Evolutionary conservation across 2,329 filamentous ascomycete species (phyloP).

Genomic region (Stagonosporopsis rhizophila): DNA sequence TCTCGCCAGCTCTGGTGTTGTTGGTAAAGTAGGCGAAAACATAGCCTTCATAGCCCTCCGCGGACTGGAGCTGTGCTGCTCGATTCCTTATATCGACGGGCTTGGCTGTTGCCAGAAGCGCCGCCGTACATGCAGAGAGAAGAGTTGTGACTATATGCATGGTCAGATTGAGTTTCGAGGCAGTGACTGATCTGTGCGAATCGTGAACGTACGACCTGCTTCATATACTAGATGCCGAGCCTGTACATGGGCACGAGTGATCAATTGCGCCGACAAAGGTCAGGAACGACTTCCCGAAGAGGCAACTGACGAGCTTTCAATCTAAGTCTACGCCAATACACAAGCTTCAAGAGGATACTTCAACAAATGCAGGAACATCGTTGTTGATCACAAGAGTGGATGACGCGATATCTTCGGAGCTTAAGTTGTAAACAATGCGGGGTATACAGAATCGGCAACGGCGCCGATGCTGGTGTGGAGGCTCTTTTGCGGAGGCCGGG

Average conservation of each 20-base stretch:
- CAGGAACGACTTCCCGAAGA: constrained; percentile 10
- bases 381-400: constrained; percentile 5
- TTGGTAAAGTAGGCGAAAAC: constrained; percentile 62
- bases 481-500: constrained; percentile 4
- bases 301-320: constrained; percentile 7
- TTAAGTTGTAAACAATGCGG: constrained; percentile 1
- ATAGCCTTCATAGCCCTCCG: constrained; percentile 60
- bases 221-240: constrained; percentile 11
- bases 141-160: constrained; percentile 12
- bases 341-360: background rate
- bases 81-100: constrained; percentile 35
- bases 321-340: constrained; percentile 4
- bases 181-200: background rate
- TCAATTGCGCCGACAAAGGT: background rate
- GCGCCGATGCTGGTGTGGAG: constrained; percentile 8
- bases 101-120: constrained; percentile 3
- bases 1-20: constrained; percentile 55
- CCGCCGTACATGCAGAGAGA: constrained; percentile 7
- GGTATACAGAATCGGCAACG: constrained; percentile 11
- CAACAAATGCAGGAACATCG: background rate
- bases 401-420: constrained; percentile 6
- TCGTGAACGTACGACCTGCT: background rate
- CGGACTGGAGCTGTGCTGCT: constrained; percentile 42
- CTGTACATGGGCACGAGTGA: background rate
- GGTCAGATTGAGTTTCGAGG: background rate